phyloP scores from a whole-genome alignment of 306 rosid genomes.

The Castanopsis chinensis region DNA sequence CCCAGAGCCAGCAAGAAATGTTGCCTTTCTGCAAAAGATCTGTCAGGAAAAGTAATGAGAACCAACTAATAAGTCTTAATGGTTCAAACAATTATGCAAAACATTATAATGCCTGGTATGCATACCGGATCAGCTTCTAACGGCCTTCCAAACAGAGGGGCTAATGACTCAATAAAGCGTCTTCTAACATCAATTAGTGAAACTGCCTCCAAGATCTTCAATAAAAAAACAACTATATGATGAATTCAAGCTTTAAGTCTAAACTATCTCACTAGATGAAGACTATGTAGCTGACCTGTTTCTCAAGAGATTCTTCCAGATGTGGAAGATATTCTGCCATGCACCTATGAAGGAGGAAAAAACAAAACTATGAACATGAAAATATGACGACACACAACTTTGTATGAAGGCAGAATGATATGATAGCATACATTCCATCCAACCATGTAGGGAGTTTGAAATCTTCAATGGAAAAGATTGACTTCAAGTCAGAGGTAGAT shows the following conservation, averaged over 20 bases:
- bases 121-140: constrained; percentile 93
- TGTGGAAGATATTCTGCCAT: constrained; percentile 92
- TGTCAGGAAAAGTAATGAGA: constrained; percentile 34
- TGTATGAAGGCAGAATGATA: constrained; percentile 1
- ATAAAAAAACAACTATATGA: background rate
- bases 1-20: constrained; percentile 63
- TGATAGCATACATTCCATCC: constrained; percentile 75
- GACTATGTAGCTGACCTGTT: constrained; percentile 63
- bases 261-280: background rate
- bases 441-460: constrained; percentile 89
- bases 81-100: constrained; percentile 12
- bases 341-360: constrained; percentile 59
- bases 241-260: background rate
- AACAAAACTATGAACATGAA: constrained; percentile 23
- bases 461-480: constrained; percentile 76
- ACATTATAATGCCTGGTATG: constrained; percentile 13
- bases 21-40: constrained; percentile 92
- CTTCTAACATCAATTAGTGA: constrained; percentile 73
- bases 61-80: constrained; percentile 7
- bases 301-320: constrained; percentile 83
- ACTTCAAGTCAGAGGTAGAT: constrained; percentile 71
- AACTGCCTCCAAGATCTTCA: constrained; percentile 82
- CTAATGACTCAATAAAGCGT: constrained; percentile 78
- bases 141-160: constrained; percentile 69
- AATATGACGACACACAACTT: constrained; percentile 9